Conservation (phyloP, 352 stramenopile genomes). For the Phytophthora pluvialis region DNA sequence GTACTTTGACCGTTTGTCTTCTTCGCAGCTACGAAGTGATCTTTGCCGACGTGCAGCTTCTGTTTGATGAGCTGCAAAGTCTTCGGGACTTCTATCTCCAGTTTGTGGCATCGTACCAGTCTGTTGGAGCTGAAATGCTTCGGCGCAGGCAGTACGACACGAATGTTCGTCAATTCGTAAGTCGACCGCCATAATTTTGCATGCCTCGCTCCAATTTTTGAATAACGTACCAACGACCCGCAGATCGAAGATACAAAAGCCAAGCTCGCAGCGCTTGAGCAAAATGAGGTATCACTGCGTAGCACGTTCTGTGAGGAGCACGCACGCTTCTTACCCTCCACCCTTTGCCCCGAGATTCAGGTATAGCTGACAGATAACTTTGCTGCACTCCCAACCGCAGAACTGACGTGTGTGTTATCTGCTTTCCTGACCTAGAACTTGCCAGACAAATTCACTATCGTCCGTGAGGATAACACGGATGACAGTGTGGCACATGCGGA, state of each 20-base stretch:
- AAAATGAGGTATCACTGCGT: constrained; percentile 54
- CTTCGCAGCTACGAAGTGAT: constrained; percentile 67
- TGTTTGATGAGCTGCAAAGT: constrained; percentile 81
- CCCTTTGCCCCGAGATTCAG: constrained; percentile 77
- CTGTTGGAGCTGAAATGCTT: constrained; percentile 61
- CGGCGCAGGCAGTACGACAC: constrained; percentile 62
- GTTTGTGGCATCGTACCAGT: constrained; percentile 71
- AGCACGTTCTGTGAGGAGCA: constrained; percentile 63
- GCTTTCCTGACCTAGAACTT: constrained; percentile 42
- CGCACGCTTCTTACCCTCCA: constrained; percentile 70
- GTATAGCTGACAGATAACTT: constrained; percentile 26
- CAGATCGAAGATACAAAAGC: constrained; percentile 64
- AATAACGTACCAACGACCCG: background rate
- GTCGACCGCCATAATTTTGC: background rate
- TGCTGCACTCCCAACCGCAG: background rate
- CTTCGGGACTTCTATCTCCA: constrained; percentile 87
- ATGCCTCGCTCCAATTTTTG: no score
- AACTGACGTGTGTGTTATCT: constrained; percentile 5
- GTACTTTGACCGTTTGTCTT: no score
- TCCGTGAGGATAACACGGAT: constrained; percentile 24
- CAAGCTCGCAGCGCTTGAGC: constrained; percentile 54
- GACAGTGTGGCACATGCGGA: constrained; percentile 8
- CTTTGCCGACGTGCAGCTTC: constrained; percentile 68
- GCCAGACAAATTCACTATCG: constrained; percentile 58
- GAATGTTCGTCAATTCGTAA: constrained; percentile 59